phyloP scores from a whole-genome alignment of 2,329 filamentous ascomycete species.

The Tolypocladium nubicola region DNA sequence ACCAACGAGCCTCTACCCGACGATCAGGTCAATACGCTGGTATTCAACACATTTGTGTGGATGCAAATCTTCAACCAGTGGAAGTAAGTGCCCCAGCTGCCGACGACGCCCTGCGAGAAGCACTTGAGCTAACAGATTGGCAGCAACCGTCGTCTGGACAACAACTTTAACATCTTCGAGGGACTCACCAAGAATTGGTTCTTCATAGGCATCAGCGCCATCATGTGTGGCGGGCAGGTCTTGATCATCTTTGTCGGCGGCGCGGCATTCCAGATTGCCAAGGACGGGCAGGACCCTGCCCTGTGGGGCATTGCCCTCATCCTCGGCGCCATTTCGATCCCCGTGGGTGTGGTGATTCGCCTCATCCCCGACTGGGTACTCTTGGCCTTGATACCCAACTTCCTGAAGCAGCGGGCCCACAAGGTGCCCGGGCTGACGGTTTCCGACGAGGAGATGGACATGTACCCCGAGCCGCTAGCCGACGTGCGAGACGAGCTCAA shows the following conservation, averaged over 20 bases:
- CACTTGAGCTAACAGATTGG: constrained; percentile 7
- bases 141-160: constrained; percentile 84
- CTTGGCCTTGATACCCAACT: constrained; percentile 38
- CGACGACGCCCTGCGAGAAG: neutral
- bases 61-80: constrained; percentile 99
- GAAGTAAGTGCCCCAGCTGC: constrained; percentile 51
- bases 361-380: constrained; percentile 67
- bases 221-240: constrained; percentile 84
- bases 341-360: constrained; percentile 71
- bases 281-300: constrained; percentile 43
- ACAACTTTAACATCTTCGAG: constrained; percentile 92
- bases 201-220: constrained; percentile 73
- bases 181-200: constrained; percentile 76
- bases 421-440: constrained; percentile 46
- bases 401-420: constrained; percentile 36
- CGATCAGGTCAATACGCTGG: constrained; percentile 60
- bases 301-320: constrained; percentile 87
- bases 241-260: constrained; percentile 86
- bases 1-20: constrained; percentile 27
- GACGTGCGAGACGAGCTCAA: constrained; percentile 73
- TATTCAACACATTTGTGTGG: constrained; percentile 99
- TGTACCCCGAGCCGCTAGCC: constrained; percentile 61
- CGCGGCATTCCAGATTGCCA: constrained; percentile 62
- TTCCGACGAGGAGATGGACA: constrained; percentile 56
- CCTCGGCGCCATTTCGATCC: constrained; percentile 75